phyloP scores from a whole-genome alignment of 73 alveolate genomes.

The Vitrella brassicaformis region DNA sequence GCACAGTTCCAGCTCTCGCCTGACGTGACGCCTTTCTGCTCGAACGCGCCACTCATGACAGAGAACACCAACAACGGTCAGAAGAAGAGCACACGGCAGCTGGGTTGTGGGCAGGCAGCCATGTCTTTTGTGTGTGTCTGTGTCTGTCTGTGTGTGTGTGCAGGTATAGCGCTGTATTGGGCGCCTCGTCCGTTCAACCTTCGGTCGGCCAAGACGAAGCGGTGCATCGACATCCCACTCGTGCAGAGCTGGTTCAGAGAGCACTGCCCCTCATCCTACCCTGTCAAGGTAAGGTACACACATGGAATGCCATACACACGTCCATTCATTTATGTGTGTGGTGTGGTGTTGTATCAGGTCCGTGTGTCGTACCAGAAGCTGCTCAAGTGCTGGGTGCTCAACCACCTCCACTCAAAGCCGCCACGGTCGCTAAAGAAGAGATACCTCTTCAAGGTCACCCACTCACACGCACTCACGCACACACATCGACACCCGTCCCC shows the following conservation, averaged over 20 bases:
- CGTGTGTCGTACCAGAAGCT: slow-evolving; percentile 97
- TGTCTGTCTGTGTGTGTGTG: too few relatives aligned
- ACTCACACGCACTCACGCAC: too few relatives aligned
- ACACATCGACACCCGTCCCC: too few relatives aligned
- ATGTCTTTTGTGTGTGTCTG: too few relatives aligned
- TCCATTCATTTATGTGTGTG: not conserved
- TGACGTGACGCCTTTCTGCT: slow-evolving; percentile 69
- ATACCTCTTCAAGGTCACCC: slow-evolving; percentile 87
- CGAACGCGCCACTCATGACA: slow-evolving; percentile 80
- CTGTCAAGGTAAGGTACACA: not conserved
- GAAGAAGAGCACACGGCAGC: too few relatives aligned
- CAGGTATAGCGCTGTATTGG: slow-evolving; percentile 67
- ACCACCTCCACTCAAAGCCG: slow-evolving; percentile 82
- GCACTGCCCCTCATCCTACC: slow-evolving; percentile 38
- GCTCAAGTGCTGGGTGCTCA: slow-evolving; percentile 94
- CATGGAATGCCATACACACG: too few relatives aligned
- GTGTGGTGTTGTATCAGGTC: slow-evolving; percentile 54
- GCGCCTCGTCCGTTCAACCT: slow-evolving; percentile 98
- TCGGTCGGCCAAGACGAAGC: slow-evolving; percentile 92
- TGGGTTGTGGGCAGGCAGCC: too few relatives aligned
- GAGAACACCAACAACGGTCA: slow-evolving; percentile 86
- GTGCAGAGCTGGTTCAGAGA: slow-evolving; percentile 97
- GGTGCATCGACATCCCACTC: slow-evolving; percentile 96
- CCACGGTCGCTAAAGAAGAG: slow-evolving; percentile 92
- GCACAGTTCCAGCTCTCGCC: slow-evolving; percentile 40